phyloP scores from a whole-genome alignment of 2,329 filamentous ascomycete genomes.

The Ascochyta clinopodiicola region DNA sequence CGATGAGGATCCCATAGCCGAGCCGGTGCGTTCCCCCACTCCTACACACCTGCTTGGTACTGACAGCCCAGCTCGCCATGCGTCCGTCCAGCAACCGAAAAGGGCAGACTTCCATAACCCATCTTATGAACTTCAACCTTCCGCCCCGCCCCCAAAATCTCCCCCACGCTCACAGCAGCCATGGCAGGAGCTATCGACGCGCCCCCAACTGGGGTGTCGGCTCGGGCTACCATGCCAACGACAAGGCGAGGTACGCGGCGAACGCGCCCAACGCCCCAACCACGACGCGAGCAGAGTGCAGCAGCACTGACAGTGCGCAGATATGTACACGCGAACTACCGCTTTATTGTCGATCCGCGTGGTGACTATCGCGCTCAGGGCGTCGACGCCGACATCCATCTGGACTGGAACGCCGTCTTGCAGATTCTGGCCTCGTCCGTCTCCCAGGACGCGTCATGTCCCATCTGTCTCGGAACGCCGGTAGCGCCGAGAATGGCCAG shows the following conservation, averaged over 20 bases:
- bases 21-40: slow-evolving; percentile 64
- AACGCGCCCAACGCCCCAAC: no score
- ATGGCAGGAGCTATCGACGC: slow-evolving; percentile 63
- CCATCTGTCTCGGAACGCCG: slow-evolving; percentile 91
- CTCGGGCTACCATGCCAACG: slow-evolving; percentile 86
- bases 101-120: slow-evolving; percentile 95
- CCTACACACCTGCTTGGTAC: not conserved
- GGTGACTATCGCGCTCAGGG: slow-evolving; percentile 82
- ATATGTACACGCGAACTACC: slow-evolving; percentile 95
- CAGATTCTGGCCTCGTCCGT: slow-evolving; percentile 90
- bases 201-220: slow-evolving; percentile 84
- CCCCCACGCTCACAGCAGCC: slow-evolving; percentile 61
- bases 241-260: slow-evolving; percentile 77
- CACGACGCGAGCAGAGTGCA: not conserved
- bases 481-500: slow-evolving; percentile 96
- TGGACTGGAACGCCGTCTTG: slow-evolving; percentile 89
- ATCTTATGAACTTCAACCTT: slow-evolving; percentile 89
- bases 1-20: slow-evolving; percentile 87
- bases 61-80: slow-evolving; percentile 63
- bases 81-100: slow-evolving; percentile 73
- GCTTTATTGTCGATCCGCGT: slow-evolving; percentile 88
- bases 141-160: slow-evolving; percentile 73
- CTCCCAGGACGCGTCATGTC: slow-evolving; percentile 87
- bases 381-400: slow-evolving; percentile 82
- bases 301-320: slow-evolving; percentile 48